Evolutionary conservation across 805 yeast genomes (phyloP).

Genomic region (Kodamaea lidongshanica): DNA sequence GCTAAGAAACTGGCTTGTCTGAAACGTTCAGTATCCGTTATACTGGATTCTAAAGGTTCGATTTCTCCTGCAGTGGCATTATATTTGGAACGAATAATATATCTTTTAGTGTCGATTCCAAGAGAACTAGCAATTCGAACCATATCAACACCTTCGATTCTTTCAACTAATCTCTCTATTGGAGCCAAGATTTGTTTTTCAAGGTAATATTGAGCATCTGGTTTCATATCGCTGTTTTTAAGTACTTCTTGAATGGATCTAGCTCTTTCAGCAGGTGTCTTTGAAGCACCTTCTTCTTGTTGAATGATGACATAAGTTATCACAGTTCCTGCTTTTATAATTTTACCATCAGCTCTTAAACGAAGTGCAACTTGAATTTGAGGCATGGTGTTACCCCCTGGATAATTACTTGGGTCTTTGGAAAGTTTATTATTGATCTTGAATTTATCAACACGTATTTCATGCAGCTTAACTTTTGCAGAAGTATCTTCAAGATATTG

Average conservation of each 20-base stretch:
- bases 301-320: constrained; percentile 76
- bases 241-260: constrained; percentile 72
- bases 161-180: constrained; percentile 76
- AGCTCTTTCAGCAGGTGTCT: constrained; percentile 71
- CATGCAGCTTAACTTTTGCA: constrained; percentile 50
- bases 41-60: constrained; percentile 74
- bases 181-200: constrained; percentile 90
- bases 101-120: constrained; percentile 69
- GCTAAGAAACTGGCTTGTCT: constrained; percentile 51
- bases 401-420: constrained; percentile 82
- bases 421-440: constrained; percentile 83
- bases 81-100: constrained; percentile 40
- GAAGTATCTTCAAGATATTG: constrained; percentile 60
- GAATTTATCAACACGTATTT: constrained; percentile 59
- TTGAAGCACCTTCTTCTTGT: constrained; percentile 28
- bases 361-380: constrained; percentile 84
- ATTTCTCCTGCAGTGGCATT: constrained; percentile 33
- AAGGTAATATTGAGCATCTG: constrained; percentile 75
- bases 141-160: constrained; percentile 81
- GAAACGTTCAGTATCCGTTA: constrained; percentile 79
- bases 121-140: constrained; percentile 69
- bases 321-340: constrained; percentile 82
- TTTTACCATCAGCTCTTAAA: constrained; percentile 75
- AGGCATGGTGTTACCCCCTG: constrained; percentile 72
- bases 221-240: constrained; percentile 44